Base-by-base conservation (phyloP, 305 asterid species). In the Lippia alba region DNA sequence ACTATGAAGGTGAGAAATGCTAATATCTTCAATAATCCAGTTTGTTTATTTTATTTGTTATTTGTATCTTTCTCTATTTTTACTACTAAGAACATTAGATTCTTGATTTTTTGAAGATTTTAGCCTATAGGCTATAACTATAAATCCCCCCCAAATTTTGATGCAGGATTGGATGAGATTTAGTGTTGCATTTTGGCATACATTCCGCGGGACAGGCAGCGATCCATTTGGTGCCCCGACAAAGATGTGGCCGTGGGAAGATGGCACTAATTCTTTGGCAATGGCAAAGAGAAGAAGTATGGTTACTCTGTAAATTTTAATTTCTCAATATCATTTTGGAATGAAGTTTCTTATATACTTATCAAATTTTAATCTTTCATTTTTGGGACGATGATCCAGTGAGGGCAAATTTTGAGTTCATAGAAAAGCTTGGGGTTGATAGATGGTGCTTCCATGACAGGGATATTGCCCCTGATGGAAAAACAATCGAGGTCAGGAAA, bases 101-200 rank as follows among this genome's bases (percentile, higher is more conserved):
- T 36, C 41, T 36, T 36, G 41, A 36, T 36, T 4, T 36, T 34
- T 36, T 36, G 3, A 24, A 24, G 30, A 24, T 36, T 36, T 36
- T 36, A 0, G 6, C 5, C 41, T 36, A 8, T 36, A 4, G 40
- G 40, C 40, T 34, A 16, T 5, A 40, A 65, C 18, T 50, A n/a
- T 63, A 32, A n/a, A 18, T 40, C 16, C n/a, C n/a, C n/a, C 6
- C 24, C 56, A 24, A 12, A 44, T 11, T 69, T 61, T 53, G 34
- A 40, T 71, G 20, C 71, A 93, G 96, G 98, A 93, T 49, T 93
- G 98, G 98, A 59, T 87, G 87, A 76, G 97, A 79, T 93, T 93
- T 74, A 93, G 98, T 53, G 79, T 93, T 76, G 98, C 98, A 5
- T 93, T 93, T 80, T 92, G 98, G 98, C 98, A 92, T 73, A 92